These are phyloP conservation scores for Tricholoma bakamatsutake DNA, from an alignment of 768 basidiomycete species.

Conservation along the genomic window DNA sequence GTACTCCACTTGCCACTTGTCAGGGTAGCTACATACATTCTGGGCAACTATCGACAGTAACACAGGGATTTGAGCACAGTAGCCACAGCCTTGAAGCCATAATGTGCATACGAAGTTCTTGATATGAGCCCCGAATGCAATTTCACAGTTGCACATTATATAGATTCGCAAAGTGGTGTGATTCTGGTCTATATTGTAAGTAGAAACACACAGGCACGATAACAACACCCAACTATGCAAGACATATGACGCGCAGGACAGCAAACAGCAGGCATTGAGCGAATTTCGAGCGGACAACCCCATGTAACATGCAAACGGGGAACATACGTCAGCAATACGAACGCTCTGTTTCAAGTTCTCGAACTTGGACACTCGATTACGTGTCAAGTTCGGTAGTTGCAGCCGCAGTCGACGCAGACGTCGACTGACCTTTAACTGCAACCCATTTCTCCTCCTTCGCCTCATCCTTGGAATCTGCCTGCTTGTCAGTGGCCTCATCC, in stretches of 20 bases:
- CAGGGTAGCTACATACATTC: no score
- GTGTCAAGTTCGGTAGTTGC: constrained; percentile 9
- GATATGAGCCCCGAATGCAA: neutral
- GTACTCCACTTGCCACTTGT: no score
- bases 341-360: neutral
- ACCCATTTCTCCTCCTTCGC: constrained; percentile 69
- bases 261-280: constrained; percentile 16
- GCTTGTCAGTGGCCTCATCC: constrained; percentile 59
- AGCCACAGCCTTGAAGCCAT: neutral
- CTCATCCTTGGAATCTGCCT: constrained; percentile 24
- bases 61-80: no score
- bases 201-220: constrained; percentile 15
- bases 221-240: constrained; percentile 16
- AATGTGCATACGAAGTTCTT: neutral
- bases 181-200: constrained; percentile 20
- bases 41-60: no score
- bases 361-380: constrained; percentile 1
- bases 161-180: constrained; percentile 15
- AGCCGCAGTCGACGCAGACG: constrained; percentile 17
- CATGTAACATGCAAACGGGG: constrained; percentile 3
- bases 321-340: neutral
- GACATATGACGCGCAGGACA: constrained; percentile 15
- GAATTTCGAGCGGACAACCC: constrained; percentile 3
- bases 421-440: constrained; percentile 52
- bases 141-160: neutral